These are phyloP conservation scores for Oxalis stricta DNA, from an alignment of 441 rosid species.

Conservation along the genomic window DNA sequence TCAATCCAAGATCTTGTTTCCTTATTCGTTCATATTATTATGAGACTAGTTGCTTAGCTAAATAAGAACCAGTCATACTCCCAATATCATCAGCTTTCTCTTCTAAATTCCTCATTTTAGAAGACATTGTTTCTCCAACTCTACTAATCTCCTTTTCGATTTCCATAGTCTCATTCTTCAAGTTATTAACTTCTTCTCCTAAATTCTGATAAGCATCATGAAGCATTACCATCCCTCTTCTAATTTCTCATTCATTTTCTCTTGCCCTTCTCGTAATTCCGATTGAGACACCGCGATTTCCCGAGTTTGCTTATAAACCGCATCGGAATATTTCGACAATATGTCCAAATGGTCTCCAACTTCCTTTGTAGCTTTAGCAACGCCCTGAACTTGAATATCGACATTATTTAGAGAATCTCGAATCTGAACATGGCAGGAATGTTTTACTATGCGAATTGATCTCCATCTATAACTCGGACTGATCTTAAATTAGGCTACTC, in stretches of 20 bases:
- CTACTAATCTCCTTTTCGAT: slow-evolving; percentile 41
- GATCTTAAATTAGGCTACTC: too few species aligned
- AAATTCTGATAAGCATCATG: slow-evolving; percentile 29
- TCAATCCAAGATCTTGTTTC: too few species aligned
- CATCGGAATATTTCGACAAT: slow-evolving; percentile 33
- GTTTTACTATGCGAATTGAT: too few species aligned
- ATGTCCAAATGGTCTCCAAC: slow-evolving; percentile 30
- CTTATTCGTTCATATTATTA: too few species aligned
- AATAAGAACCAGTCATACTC: slow-evolving; percentile 31
- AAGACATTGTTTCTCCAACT: slow-evolving; percentile 35
- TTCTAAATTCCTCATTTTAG: slow-evolving; percentile 40
- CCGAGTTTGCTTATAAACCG: slow-evolving; percentile 35
- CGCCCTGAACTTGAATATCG: slow-evolving; percentile 33
- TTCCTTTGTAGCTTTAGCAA: slow-evolving; percentile 30
- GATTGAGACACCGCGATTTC: slow-evolving; percentile 45
- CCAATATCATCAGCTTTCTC: slow-evolving; percentile 47
- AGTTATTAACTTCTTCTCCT: slow-evolving; percentile 29
- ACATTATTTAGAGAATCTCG: slow-evolving; percentile 35
- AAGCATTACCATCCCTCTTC: slow-evolving; percentile 46
- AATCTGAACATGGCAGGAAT: too few species aligned
- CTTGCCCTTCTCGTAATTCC: slow-evolving; percentile 40
- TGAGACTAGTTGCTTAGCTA: slow-evolving; percentile 58
- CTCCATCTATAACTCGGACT: too few species aligned
- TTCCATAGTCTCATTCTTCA: slow-evolving; percentile 35
- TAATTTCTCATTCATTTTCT: slow-evolving; percentile 34